Base-by-base conservation (phyloP, 2,329 filamentous ascomycete species). In the Myriosclerotinia scirpicola region DNA sequence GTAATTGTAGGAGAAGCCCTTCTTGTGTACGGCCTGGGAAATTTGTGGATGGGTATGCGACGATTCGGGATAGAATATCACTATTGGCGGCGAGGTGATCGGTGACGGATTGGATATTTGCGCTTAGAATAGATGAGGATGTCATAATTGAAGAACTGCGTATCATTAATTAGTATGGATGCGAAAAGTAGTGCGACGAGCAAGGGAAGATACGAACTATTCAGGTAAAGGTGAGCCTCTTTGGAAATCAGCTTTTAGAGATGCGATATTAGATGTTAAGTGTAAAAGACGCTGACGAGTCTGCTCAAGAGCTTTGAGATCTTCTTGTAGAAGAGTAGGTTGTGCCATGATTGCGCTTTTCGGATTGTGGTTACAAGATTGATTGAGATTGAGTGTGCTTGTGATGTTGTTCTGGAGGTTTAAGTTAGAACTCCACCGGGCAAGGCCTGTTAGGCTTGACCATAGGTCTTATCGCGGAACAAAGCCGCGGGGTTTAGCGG, bases 31-130 rank as follows among this genome's bases (percentile, higher is more conserved):
- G 88, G 48, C 86, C 89, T 5, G 87, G 92, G 78, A 86, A 95
- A 76, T 88, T 87, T 2, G 91, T 90, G 15, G 88, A 87, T 0
- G 92, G 92, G 75, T 91, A 92, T 30, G 91, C 85, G 70, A 90
- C 89, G 62, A 92, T 83, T 65, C 87, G 86, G 66, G 83, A 83
- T 69, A 96, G 87, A 55, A 92, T 83, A 53, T 88, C 84, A 52
- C 84, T 80, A 73, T 93, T 85, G 64, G 88, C 84, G 69, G 82
- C 82, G 56, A 92, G 81, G 72, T 87, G 84, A 50, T 87, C 83
- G 67, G 88, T 85, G 68, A 94, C 82, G 34, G 85, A 86, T 69
- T 84, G 80, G 50, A 95, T 84, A 76, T 91, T 91, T 71, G 84
- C 84, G 71, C 89, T 87, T 63, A 93, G 84, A 75, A 93, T 91